Evolutionary conservation across 2,329 filamentous ascomycete species (phyloP), one percentile per base, ranked within the genome.

Genomic region (Reticulascus tulasneorum): DNA sequence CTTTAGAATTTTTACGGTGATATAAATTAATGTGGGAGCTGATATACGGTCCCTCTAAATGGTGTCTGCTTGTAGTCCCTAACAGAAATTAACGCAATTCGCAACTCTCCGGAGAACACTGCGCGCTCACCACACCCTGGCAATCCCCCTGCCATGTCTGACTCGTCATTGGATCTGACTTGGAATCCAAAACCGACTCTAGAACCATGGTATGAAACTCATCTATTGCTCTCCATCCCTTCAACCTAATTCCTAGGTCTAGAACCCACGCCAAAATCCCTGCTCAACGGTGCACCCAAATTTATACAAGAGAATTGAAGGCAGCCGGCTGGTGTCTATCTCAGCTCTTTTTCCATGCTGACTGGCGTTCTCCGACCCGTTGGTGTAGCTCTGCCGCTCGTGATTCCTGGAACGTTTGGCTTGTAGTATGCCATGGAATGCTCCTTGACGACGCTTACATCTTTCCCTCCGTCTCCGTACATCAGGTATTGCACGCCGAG

Each of bases 401-500:
- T 53, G 28, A 56, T 55, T 13, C 47, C 45, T 23, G 54, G 50
- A 27, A 53, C 45, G 33, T 53, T 49, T 22, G 56, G 47, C 45
- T 55, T 58, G 33, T 52, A 56, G n/a, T 49, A 47, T 36, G 52
- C 48, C 57, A 64, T 51, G 11, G 56, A 51, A 29, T 65, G 58
- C 32, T 58, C 58, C 51, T 69, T 69, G 34, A 62, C 46, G 25
- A 49, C 47, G 11, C 51, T 46, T n/a, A n/a, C n/a, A 5, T 53
- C 44, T 22, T 60, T 42, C 32, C 55, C 65, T 6, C 72, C 71
- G 32, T 73, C 67, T 9, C 81, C 81, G 57, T 84, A 89, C 61
- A 82, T 67, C 51, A 75, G 72, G 60, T 86, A 91, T 57, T 93
- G 86, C 12, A 83, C 58, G 3, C 85, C 86, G 29, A 93, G 69